Percentiles rank a stretch among this genome's conserved stretches.
phyloP scores from a whole-genome alignment of 2,329 filamentous ascomycete genomes.

The Penicillium sp. region DNA sequence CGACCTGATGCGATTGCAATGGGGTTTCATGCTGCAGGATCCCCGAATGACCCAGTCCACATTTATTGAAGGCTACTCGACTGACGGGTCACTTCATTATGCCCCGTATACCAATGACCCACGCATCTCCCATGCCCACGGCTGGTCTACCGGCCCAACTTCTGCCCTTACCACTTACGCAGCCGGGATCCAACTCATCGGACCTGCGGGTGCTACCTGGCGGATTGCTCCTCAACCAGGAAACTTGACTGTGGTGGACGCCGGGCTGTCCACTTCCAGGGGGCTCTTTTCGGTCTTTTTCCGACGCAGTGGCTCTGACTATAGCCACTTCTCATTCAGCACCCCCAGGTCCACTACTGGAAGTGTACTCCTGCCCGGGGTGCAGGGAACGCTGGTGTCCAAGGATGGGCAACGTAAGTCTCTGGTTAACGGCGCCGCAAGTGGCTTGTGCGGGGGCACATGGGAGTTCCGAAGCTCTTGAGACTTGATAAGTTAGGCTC shows the following conservation, averaged over 20 bases:
- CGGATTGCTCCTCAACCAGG: constrained; percentile 5
- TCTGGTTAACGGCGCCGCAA: no score
- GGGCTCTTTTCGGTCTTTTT: constrained; percentile 2
- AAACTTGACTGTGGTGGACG: constrained; percentile 6
- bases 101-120: constrained; percentile 49
- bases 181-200: constrained; percentile 41
- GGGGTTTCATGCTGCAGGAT: constrained; percentile 55
- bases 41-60: constrained; percentile 52
- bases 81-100: constrained; percentile 47
- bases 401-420: no score
- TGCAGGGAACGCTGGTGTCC: no score
- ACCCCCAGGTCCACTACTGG: no score
- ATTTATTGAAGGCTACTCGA: constrained; percentile 51
- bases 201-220: constrained; percentile 27
- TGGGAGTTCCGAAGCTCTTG: constrained; percentile 17
- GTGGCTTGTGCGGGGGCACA: neutral
- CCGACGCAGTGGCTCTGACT: neutral
- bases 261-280: neutral
- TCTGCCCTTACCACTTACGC: constrained; percentile 41
- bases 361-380: no score
- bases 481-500: constrained; percentile 20
- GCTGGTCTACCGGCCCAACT: constrained; percentile 50
- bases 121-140: constrained; percentile 48
- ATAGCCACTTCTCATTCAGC: neutral
- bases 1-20: constrained; percentile 46